Evolutionary conservation across 108 stramenopile species (phyloP), one percentile per base, ranked within the genome.

Genomic region (Pseudonitzschia pungens): DNA sequence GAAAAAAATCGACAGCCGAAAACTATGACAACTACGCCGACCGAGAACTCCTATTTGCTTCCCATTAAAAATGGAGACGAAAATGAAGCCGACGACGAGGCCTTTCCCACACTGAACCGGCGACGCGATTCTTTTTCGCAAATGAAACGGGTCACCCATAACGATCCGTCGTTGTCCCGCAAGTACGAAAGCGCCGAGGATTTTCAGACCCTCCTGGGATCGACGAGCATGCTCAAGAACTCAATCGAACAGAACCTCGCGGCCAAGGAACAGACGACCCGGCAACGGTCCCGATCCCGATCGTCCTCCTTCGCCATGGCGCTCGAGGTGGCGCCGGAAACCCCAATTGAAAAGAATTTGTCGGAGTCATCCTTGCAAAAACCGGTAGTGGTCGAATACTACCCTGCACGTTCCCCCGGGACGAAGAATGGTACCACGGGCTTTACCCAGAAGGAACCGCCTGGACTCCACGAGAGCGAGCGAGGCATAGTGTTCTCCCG

Each of bases 91-190:
- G 54, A 55, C 54, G n/a, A 55, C 26, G 24, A 24, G 9, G 20
- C 3, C 0, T 55, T 55, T 55, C 54, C 54, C 26, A 26, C 54
- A 1, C 54, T 55, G 22, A 22, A 24, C 26, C n/a, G 20, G 54
- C 21, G 54, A 22, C 54, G 54, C 5, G 54, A 55, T 24, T 55
- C 54, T 10, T 55, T 55, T 55, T 55, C 54, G 54, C 54, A 63
- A 40, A 63, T 63, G 62, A 63, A 63, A 63, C 42, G 21, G 14
- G 1, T 14, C 18, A 45, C 43, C 45, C 66, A 67, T 45, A 67
- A 67, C 48, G 66, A 67, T 28, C 66, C 66, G 12, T 48, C 18
- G 45, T 18, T 69, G 29, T 18, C 32, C 53, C 7, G 31, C 11
- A 62, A 9, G 15, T 62, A 62, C 20, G 32, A 36, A 33, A 50